Evolutionary conservation across 2,329 filamentous ascomycete species (phyloP).

Genomic region (Graphilbum sp.): DNA sequence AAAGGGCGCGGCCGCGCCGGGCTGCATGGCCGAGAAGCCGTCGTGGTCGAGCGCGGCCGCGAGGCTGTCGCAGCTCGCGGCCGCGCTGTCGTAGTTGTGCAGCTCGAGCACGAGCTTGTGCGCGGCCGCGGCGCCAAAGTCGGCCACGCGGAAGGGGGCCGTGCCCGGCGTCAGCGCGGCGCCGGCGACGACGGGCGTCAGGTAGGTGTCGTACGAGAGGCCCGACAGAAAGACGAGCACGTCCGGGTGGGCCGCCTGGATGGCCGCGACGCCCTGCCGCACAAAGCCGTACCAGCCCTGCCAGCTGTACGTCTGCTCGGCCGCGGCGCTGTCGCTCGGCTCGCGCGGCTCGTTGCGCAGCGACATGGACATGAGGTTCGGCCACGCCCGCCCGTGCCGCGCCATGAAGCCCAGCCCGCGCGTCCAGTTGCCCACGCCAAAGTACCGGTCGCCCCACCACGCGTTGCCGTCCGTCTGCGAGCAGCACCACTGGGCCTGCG

Average conservation of each 20-base stretch:
- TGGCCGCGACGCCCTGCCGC: constrained; percentile 28
- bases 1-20: constrained; percentile 20
- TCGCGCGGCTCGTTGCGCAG: constrained; percentile 38
- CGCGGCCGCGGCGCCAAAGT: constrained; percentile 29
- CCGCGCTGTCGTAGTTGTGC: constrained; percentile 42
- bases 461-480: constrained; percentile 35
- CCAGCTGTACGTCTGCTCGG: constrained; percentile 34
- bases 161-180: constrained; percentile 29
- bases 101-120: constrained; percentile 43
- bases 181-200: constrained; percentile 33
- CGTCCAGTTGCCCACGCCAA: constrained; percentile 41
- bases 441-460: constrained; percentile 46
- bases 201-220: constrained; percentile 37
- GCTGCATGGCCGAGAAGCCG: constrained; percentile 35
- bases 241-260: constrained; percentile 32
- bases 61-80: constrained; percentile 29
- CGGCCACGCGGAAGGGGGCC: constrained; percentile 23
- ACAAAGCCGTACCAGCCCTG: constrained; percentile 35
- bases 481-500: constrained; percentile 42
- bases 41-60: constrained; percentile 28
- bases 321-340: constrained; percentile 19
- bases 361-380: constrained; percentile 29
- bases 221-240: constrained; percentile 44
- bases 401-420: constrained; percentile 45
- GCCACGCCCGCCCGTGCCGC: constrained; percentile 32